Evolutionary conservation across 495 filamentous ascomycete genomes (phyloP).

Genomic region (Chaetomium cochliodes): DNA sequence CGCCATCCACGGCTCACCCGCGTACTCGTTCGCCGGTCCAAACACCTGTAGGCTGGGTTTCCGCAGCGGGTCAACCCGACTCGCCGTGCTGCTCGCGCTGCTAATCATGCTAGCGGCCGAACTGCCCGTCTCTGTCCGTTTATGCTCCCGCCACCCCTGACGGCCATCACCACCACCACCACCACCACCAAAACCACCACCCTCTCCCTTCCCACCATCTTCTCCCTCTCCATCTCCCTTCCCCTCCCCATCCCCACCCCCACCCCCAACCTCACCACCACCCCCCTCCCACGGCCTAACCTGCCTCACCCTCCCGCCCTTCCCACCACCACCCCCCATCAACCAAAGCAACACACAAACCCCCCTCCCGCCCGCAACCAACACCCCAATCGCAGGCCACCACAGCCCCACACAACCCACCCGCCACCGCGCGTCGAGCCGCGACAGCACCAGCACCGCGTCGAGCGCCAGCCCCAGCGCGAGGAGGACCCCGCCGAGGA

Average conservation of each 20-base stretch:
- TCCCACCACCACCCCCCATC: slow-evolving; percentile 43
- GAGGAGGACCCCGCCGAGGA: slow-evolving; percentile 44
- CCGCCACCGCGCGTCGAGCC: slow-evolving; percentile 50
- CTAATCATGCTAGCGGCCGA: neutral
- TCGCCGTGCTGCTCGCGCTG: slow-evolving; percentile 4
- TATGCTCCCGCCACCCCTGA: slow-evolving; percentile 27
- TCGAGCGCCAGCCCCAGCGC: slow-evolving; percentile 36
- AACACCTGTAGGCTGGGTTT: slow-evolving; percentile 51
- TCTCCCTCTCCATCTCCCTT: slow-evolving; percentile 10
- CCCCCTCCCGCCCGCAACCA: slow-evolving; percentile 55
- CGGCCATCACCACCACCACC: neutral
- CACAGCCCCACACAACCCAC: slow-evolving; percentile 55
- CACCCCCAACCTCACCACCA: neutral
- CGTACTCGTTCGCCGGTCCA: slow-evolving; percentile 54
- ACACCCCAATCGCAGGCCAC: slow-evolving; percentile 59
- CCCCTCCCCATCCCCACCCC: neutral
- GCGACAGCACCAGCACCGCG: neutral
- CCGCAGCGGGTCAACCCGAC: slow-evolving; percentile 18
- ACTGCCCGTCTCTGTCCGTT: neutral
- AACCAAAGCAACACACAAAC: slow-evolving; percentile 50
- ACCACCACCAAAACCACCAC: slow-evolving; percentile 16
- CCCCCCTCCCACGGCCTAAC: slow-evolving; percentile 63
- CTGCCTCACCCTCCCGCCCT: slow-evolving; percentile 58
- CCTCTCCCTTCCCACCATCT: too few species aligned
- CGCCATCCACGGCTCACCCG: slow-evolving; percentile 49